Evolutionary conservation across 2,329 filamentous ascomycete genomes (phyloP).

Genomic region (Pyrenochaeta sp.): DNA sequence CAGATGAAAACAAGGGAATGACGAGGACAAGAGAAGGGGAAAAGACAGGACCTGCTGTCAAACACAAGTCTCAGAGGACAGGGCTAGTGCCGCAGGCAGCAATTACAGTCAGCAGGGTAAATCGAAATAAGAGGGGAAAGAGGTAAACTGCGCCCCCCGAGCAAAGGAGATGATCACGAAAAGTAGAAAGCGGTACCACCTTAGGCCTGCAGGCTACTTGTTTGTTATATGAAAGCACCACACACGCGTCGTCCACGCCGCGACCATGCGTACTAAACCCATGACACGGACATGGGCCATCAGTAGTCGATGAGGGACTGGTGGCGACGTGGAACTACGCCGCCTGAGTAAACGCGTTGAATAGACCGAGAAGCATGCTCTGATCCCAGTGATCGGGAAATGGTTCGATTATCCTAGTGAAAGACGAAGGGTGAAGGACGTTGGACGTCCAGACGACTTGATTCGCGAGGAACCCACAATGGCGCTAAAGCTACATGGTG

Average conservation of each 20-base stretch:
- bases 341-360: conserved; percentile 27
- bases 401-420: conserved; percentile 23
- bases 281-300: conserved; percentile 9
- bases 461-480: conserved; percentile 16
- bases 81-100: conserved; percentile 22
- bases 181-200: conserved; percentile 40
- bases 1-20: neutral
- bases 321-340: conserved; percentile 27
- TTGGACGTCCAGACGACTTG: conserved; percentile 12
- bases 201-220: conserved; percentile 40
- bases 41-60: conserved; percentile 12
- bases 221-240: conserved; percentile 43
- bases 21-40: neutral
- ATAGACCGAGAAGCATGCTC: conserved; percentile 18
- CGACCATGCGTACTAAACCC: conserved; percentile 23
- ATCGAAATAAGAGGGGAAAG: conserved; percentile 23
- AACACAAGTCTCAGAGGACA: conserved; percentile 11
- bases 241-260: conserved; percentile 33
- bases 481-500: conserved; percentile 20
- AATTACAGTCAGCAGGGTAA: conserved; percentile 24
- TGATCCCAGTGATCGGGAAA: conserved; percentile 22
- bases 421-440: conserved; percentile 17
- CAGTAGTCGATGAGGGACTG: conserved; percentile 9
- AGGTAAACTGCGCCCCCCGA: conserved; percentile 29
- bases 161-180: conserved; percentile 26